Percentiles rank a stretch among this genome's conserved stretches.
These are phyloP conservation scores for Chiua sp. DNA, from an alignment of 1,284 basidiomycete genomes.

Conservation along the genomic window DNA sequence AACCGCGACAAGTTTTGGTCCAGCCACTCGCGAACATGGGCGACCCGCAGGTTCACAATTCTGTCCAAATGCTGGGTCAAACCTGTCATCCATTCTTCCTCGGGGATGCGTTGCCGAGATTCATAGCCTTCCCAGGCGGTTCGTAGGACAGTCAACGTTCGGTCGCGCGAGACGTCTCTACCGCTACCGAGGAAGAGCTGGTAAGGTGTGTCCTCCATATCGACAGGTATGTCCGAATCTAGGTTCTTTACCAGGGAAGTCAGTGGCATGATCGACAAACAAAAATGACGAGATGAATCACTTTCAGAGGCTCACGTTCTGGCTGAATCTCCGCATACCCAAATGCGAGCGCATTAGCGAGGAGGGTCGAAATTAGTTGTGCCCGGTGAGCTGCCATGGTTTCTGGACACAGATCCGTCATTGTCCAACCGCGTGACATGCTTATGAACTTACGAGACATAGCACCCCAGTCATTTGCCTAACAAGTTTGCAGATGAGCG, in stretches of 20 bases:
- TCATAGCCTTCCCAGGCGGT: constrained; percentile 38
- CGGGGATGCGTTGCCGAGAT: constrained; percentile 38
- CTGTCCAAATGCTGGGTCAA: constrained; percentile 44
- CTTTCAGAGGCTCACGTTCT: constrained; percentile 55
- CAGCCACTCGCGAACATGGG: constrained; percentile 57
- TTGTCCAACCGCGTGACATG: background rate
- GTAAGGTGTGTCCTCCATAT: constrained; percentile 39
- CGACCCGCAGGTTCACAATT: constrained; percentile 46
- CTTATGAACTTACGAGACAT: constrained; percentile 53
- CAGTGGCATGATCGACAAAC: rapidly evolving
- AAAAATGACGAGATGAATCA: constrained; percentile 15
- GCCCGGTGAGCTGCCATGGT: constrained; percentile 61
- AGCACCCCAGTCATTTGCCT: constrained; percentile 67
- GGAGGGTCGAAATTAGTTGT: constrained; percentile 45
- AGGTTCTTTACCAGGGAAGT: constrained; percentile 45
- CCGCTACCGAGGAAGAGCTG: constrained; percentile 44
- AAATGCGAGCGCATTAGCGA: constrained; percentile 51
- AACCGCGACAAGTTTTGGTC: constrained; percentile 54
- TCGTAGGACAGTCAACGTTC: constrained; percentile 34
- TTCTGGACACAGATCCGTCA: constrained; percentile 42
- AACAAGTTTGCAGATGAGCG: background rate
- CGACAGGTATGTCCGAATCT: constrained; percentile 49
- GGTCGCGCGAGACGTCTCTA: constrained; percentile 34
- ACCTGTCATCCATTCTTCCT: constrained; percentile 46
- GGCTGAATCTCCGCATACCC: constrained; percentile 53